These are phyloP conservation scores for Phylloporus sp. DNA, from an alignment of 768 basidiomycete genomes.

Conservation along the genomic window DNA sequence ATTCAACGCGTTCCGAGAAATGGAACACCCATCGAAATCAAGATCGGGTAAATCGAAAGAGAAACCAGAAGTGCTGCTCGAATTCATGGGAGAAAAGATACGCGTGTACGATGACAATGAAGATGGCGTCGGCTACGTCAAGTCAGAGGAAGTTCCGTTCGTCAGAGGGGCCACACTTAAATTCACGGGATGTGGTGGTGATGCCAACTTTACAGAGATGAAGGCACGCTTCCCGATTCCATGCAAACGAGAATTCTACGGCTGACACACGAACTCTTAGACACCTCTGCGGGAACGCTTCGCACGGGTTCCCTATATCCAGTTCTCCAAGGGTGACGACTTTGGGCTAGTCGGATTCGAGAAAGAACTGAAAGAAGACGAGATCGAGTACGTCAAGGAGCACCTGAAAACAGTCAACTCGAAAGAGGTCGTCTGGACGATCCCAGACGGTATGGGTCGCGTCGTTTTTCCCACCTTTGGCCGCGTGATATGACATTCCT, in stretches of 20 bases:
- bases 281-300: constrained; percentile 46
- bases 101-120: constrained; percentile 51
- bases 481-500: background rate
- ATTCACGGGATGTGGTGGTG: constrained; percentile 48
- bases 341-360: constrained; percentile 51
- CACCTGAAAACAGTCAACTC: constrained; percentile 60
- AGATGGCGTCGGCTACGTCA: constrained; percentile 43
- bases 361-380: constrained; percentile 66
- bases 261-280: constrained; percentile 24
- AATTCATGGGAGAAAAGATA: constrained; percentile 69
- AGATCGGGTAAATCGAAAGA: constrained; percentile 33
- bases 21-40: constrained; percentile 39
- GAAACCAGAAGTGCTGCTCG: constrained; percentile 60
- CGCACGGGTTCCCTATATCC: constrained; percentile 42
- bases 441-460: constrained; percentile 48
- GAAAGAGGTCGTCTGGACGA: constrained; percentile 58
- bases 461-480: too few species aligned
- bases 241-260: background rate
- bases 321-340: constrained; percentile 42
- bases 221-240: constrained; percentile 32
- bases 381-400: constrained; percentile 64
- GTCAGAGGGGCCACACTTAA: constrained; percentile 43
- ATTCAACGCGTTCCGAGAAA: constrained; percentile 79
- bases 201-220: constrained; percentile 60
- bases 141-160: constrained; percentile 39